These are phyloP conservation scores for Jaltomata sinuosa DNA, from an alignment of 257 asterid species.

Conservation along the genomic window DNA sequence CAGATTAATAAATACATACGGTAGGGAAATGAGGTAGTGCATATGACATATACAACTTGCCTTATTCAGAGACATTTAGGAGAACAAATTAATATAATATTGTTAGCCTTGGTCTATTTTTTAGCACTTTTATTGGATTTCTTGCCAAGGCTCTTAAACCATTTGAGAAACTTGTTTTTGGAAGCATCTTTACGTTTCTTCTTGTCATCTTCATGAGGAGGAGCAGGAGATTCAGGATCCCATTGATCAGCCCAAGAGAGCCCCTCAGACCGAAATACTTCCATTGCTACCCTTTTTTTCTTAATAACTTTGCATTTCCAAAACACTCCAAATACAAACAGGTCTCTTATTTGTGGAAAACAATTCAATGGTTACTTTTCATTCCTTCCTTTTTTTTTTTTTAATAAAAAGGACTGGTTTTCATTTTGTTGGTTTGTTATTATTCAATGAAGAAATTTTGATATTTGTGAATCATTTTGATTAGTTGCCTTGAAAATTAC, in stretches of 20 bases:
- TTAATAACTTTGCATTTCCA: not conserved
- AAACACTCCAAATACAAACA: not conserved
- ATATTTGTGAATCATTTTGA: not conserved
- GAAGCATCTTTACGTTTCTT: constrained; percentile 25
- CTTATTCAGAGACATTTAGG: not conserved
- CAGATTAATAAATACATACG: not conserved
- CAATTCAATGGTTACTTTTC: not conserved
- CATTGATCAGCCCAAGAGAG: constrained; percentile 95
- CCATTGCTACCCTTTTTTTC: constrained; percentile 28
- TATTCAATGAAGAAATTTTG: not conserved
- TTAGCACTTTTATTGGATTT: not conserved
- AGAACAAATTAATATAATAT: not conserved
- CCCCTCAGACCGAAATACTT: constrained; percentile 51
- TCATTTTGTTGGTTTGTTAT: not conserved
- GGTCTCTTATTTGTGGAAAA: not conserved
- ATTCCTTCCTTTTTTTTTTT: too few relatives aligned
- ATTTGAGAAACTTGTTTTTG: constrained; percentile 17
- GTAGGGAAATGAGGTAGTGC: not conserved
- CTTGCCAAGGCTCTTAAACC: not conserved
- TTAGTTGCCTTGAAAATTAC: not conserved
- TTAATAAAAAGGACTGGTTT: not conserved
- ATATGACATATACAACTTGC: not conserved
- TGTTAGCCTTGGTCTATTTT: not conserved
- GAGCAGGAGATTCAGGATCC: constrained; percentile 71
- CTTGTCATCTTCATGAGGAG: constrained; percentile 16